Percentiles rank a stretch among this genome's conserved stretches.
phyloP scores from a whole-genome alignment of 345 rosid genomes.

The Gossypium stocksii region DNA sequence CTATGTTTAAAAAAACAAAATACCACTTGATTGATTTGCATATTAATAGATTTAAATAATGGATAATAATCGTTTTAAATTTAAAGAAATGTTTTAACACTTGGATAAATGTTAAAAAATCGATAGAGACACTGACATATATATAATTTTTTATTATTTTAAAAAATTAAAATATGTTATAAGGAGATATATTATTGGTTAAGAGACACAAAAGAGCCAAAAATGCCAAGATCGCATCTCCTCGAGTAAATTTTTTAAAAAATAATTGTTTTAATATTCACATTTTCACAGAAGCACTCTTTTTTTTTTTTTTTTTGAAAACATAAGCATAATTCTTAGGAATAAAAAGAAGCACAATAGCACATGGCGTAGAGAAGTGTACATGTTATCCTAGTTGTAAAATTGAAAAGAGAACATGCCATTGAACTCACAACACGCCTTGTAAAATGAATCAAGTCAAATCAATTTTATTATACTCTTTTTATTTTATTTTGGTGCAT shows the following conservation, averaged over 20 bases:
- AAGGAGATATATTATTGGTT: neutral
- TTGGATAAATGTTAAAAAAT: no score
- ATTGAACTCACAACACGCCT: conserved; percentile 1
- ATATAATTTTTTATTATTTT: no score
- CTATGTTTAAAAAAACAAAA: no score
- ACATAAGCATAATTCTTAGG: neutral
- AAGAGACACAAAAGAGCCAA: neutral
- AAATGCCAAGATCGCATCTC: neutral
- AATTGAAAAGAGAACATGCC: neutral
- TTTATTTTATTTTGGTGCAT: neutral
- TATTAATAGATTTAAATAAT: no score
- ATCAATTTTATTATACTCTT: neutral
- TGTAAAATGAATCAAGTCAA: neutral
- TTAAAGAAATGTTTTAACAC: no score
- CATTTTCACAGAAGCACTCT: neutral
- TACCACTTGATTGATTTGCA: no score
- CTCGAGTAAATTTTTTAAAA: neutral
- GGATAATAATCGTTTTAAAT: no score
- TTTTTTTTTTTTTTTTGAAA: no score
- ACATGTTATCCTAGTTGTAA: neutral
- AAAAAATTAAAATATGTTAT: no score
- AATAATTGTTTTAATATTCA: neutral
- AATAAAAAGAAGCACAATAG: neutral
- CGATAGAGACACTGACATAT: no score
- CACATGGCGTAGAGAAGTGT: neutral